A percentile compares a stretch with the other conserved stretches of the same genome.
These are phyloP conservation scores for Talaromyces sp. DNA, from an alignment of 2,329 filamentous ascomycete genomes.

Conservation along the genomic window DNA sequence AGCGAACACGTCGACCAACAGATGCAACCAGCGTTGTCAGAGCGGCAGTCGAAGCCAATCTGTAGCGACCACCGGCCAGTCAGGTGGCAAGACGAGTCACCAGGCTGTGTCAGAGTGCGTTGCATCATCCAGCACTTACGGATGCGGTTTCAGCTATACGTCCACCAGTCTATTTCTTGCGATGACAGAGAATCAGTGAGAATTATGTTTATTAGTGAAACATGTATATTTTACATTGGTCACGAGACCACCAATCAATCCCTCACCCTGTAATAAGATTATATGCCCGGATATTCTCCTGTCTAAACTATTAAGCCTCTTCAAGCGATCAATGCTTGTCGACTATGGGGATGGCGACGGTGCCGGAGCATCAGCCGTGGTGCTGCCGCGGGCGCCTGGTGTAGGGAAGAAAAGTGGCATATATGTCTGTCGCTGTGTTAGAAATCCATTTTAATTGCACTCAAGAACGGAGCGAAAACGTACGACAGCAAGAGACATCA, in stretches of 20 bases:
- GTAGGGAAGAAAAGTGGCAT: slow-evolving; percentile 65
- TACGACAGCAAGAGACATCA: slow-evolving; percentile 58
- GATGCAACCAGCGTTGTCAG: background rate
- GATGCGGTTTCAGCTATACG: background rate
- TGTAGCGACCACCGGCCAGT: background rate
- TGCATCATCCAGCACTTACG: slow-evolving; percentile 5
- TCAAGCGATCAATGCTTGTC: background rate
- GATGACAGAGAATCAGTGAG: background rate
- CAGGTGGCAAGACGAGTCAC: slow-evolving; percentile 12
- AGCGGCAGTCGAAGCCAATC: background rate
- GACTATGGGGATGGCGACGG: slow-evolving; percentile 36
- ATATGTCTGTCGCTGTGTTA: slow-evolving; percentile 50
- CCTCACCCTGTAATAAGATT: background rate
- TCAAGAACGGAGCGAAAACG: slow-evolving; percentile 22
- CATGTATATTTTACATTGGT: slow-evolving; percentile 8
- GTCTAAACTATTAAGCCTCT: background rate
- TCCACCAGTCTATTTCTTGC: background rate
- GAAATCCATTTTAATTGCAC: slow-evolving; percentile 3
- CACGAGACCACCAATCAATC: slow-evolving; percentile 2
- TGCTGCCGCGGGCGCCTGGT: slow-evolving; percentile 31
- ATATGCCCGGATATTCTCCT: background rate
- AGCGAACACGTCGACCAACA: background rate
- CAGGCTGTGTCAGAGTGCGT: slow-evolving; percentile 4
- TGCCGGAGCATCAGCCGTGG: slow-evolving; percentile 49
- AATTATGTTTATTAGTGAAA: slow-evolving; percentile 7